These are phyloP conservation scores for Arachis hypogaea DNA, from an alignment of 306 rosid species.

Conservation along the genomic window DNA sequence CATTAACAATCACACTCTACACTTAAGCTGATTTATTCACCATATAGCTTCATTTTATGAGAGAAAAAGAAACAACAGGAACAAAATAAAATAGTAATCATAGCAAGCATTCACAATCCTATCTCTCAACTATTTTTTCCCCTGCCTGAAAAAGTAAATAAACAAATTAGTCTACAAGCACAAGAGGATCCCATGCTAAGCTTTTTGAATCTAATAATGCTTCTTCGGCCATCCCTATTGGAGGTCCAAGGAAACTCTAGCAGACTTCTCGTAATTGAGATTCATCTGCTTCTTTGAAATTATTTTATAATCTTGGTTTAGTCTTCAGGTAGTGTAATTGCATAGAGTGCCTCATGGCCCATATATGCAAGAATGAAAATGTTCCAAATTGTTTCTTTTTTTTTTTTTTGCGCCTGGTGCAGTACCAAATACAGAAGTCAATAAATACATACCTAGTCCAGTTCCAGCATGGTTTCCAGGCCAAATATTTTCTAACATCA, in stretches of 20 bases:
- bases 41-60: slow-evolving; percentile 1
- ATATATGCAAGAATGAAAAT: slow-evolving; percentile 5
- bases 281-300: slow-evolving; percentile 96
- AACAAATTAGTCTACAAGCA: slow-evolving; percentile 66
- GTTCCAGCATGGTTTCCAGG: slow-evolving; percentile 83
- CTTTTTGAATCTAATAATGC: slow-evolving; percentile 57
- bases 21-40: slow-evolving; percentile 1
- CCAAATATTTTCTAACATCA: slow-evolving; percentile 92
- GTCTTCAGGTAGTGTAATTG: neutral
- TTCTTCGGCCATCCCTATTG: slow-evolving; percentile 86
- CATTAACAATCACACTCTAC: too few species aligned
- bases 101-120: neutral
- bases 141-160: neutral
- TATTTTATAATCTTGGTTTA: slow-evolving; percentile 33
- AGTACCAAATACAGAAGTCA: slow-evolving; percentile 7
- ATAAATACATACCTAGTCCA: slow-evolving; percentile 82
- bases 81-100: neutral
- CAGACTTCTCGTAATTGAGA: slow-evolving; percentile 93
- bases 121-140: too few species aligned
- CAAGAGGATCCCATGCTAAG: slow-evolving; percentile 88
- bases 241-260: slow-evolving; percentile 97
- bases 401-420: neutral
- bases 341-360: neutral
- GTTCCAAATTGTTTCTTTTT: neutral
- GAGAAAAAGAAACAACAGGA: neutral